Base-by-base conservation (phyloP, 140 eudicot species). In the Erigeron philadelphicus region DNA sequence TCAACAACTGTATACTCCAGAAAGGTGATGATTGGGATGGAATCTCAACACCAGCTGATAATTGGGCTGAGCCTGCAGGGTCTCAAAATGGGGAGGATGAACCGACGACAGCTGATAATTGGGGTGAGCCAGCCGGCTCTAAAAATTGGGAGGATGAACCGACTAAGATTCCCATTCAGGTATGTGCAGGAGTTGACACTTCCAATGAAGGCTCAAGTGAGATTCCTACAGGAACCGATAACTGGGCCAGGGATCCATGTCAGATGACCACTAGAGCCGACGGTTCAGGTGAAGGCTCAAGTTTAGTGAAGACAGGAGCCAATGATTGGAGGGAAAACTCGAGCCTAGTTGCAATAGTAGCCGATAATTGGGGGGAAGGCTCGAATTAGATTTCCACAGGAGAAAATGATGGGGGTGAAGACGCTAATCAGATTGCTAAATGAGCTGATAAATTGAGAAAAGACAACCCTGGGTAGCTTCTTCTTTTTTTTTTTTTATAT, bases 391-490 rank as follows among this genome's bases (percentile, higher is more conserved):
- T 21, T 9, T 15, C 59, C 0, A 3, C 35, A 9, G 42, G 56
- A 47, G 49, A 2, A 13, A 46, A 59, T 35, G 15, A 72, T 6
- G 60, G 52, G 19, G 60, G 41, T 0, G 68, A 31, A 10, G 0
- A 21, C 40, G 13, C 75, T 5, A 13, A 5, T n/a, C 4, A 70
- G 76, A 19, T 3, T 5, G 11, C 64, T 7, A 3, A 43, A 18
- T 65, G 74, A 44, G 23, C 76, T 15, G 76, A 72, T 58, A 71
- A 71, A 11, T 70, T 66, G 75, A 58, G 8, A 54, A 16, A 16
- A n/a, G 17, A 7, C 9, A 54, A 54, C 9, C 21, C 7, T 57
- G 21, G 63, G 38, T 57, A 57, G n/a, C n/a, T n/a, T n/a, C n/a
- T n/a, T n/a, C n/a, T 21, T 21, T 21, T 21, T 21, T 19, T 57